Evolutionary conservation across 225 moss, liverwort and hornwort genomes (phyloP), one percentile per base, ranked within the genome.

Genomic region (Lunularia cruciata): DNA sequence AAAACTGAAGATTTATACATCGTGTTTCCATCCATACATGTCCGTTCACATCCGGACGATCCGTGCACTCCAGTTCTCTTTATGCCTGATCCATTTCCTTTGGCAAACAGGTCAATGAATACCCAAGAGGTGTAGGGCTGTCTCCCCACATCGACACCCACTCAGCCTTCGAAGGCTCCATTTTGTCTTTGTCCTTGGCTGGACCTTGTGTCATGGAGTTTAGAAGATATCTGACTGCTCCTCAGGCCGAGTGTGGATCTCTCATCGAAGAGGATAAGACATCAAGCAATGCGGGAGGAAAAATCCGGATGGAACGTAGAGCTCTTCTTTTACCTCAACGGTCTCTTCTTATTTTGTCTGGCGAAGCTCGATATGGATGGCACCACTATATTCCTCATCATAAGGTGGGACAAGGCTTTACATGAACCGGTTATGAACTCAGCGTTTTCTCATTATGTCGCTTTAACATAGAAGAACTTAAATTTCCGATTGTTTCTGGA

Each of bases 331-430:
- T 98, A 67, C 91, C 98, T 69, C 85, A 75, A 67, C 84, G 91
- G 67, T 98, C 98, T 37, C 83, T 98, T 22, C 82, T 98, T 15
- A 72, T 93, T 55, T 81, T 98, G 64, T 93, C 93, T 69, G 84
- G 83, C 40, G 98, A 93, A 78, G 98, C 91, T 61, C 98, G 93
- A 43, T 98, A 98, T 93, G 83, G 85, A 26, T 98, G 98, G 98
- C 93, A 89, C 73, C 98, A 93, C 73, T 98, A 98, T 57, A 98
- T 98, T 62, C 93, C 98, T 49, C 98, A 98, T 80, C 98, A 93
- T 70, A 98, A 98, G 93, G 90, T 92, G 73, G 23, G 48, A 45
- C 25, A 7, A 19, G 25, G 42, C 22, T 2, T n/a, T n/a, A n/a
- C n/a, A n/a, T n/a, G n/a, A n/a, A n/a, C n/a, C n/a, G n/a, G n/a